A percentile compares a stretch with the other conserved stretches of the same genome.
These are phyloP conservation scores for Aurantiochytrium sp. DNA, from an alignment of 108 stramenopile genomes.

Conservation along the genomic window DNA sequence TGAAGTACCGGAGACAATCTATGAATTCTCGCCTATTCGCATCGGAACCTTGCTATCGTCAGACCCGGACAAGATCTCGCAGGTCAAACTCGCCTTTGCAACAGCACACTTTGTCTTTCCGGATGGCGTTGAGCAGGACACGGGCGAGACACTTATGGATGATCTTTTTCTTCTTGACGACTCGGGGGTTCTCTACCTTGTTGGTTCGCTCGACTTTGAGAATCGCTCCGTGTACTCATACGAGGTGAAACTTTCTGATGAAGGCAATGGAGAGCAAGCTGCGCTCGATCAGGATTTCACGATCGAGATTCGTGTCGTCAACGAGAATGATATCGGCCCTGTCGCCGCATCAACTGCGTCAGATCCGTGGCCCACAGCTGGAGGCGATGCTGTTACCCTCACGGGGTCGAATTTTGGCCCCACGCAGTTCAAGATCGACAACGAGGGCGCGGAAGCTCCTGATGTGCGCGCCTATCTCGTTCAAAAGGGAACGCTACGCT, in stretches of 20 bases:
- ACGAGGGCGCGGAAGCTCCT: background rate
- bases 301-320: background rate
- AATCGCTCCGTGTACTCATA: background rate
- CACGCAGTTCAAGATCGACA: background rate
- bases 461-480: background rate
- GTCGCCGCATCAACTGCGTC: background rate
- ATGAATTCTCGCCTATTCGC: background rate
- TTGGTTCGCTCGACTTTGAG: background rate
- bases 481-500: background rate
- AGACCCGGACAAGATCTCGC: background rate
- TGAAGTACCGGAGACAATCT: background rate
- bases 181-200: background rate
- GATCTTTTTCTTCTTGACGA: background rate
- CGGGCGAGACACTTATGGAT: background rate
- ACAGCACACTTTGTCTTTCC: background rate
- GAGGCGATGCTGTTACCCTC: background rate
- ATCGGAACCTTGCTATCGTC: background rate
- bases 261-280: background rate
- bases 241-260: background rate
- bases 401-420: background rate
- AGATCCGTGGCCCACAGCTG: background rate
- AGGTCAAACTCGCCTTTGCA: background rate
- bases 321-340: background rate
- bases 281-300: background rate
- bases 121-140: background rate